Conservation (phyloP, 2,329 filamentous ascomycete genomes). For the Colletotrichum filicis region DNA sequence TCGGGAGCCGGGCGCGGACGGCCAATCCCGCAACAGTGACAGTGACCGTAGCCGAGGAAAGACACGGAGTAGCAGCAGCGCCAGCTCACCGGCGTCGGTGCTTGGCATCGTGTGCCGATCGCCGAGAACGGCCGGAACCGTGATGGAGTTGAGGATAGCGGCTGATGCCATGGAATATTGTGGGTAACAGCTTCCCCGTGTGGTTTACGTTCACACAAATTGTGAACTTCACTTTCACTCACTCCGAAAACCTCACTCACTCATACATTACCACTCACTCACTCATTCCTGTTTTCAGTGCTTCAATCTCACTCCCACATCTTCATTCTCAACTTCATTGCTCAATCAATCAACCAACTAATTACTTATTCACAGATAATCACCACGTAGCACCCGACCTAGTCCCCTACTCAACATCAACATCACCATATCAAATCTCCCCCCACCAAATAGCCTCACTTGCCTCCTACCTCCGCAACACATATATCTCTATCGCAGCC, state of each 20-base stretch:
- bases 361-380: not conserved
- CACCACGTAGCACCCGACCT: not conserved
- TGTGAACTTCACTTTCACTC: not conserved
- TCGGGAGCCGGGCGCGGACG: not conserved
- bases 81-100: not conserved
- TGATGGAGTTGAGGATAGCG: not conserved
- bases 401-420: constrained; percentile 5
- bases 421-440: not conserved
- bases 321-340: too few relatives aligned
- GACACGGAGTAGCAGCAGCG: not conserved
- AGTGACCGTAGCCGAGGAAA: not conserved
- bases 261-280: too few relatives aligned
- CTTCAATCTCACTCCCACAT: too few relatives aligned
- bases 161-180: constrained; percentile 16
- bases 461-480: constrained; percentile 1
- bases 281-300: too few relatives aligned
- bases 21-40: not conserved
- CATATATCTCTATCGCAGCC: constrained; percentile 12
- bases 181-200: not conserved
- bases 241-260: too few relatives aligned
- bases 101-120: constrained; percentile 12
- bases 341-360: not conserved
- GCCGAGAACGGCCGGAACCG: not conserved
- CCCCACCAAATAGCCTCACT: not conserved
- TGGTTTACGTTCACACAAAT: not conserved